phyloP scores from a whole-genome alignment of 495 filamentous ascomycete species.

The Neurospora sp. region DNA sequence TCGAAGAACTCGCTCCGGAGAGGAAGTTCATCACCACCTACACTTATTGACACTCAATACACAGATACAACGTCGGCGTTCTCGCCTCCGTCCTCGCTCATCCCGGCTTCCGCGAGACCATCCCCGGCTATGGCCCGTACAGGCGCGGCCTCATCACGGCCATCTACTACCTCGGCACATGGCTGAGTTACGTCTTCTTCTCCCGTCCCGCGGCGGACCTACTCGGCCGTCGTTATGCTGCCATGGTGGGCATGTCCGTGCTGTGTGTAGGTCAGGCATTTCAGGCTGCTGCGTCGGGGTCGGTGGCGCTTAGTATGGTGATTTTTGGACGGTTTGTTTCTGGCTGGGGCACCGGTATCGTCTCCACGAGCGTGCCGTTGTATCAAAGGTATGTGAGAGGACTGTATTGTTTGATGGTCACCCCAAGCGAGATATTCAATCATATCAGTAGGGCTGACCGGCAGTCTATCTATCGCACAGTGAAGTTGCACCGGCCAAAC shows the following conservation, averaged over 20 bases:
- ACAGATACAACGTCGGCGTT: constrained; percentile 48
- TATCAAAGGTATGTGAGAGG: constrained; percentile 38
- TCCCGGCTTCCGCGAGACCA: constrained; percentile 37
- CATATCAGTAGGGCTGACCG: not conserved
- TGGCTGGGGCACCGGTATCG: constrained; percentile 40
- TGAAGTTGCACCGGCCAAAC: constrained; percentile 42
- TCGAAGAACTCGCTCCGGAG: not conserved
- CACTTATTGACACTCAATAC: not conserved
- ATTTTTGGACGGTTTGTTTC: constrained; percentile 42
- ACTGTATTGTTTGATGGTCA: not conserved
- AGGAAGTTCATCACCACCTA: not conserved
- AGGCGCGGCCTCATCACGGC: constrained; percentile 43
- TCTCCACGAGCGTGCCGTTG: constrained; percentile 46
- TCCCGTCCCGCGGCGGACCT: constrained; percentile 37
- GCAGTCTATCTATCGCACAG: constrained; percentile 9
- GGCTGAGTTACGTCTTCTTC: constrained; percentile 44
- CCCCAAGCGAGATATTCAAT: not conserved
- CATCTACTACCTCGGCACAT: constrained; percentile 49
- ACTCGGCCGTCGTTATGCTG: constrained; percentile 41
- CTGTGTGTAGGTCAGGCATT: constrained; percentile 38
- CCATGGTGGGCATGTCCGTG: constrained; percentile 33
- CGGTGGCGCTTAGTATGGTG: constrained; percentile 40
- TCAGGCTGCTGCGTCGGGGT: constrained; percentile 30
- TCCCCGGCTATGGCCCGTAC: constrained; percentile 33
- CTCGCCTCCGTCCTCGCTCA: constrained; percentile 46